These are phyloP conservation scores for Allium sativum DNA, from an alignment of 106 monocot genomes.

Conservation along the genomic window DNA sequence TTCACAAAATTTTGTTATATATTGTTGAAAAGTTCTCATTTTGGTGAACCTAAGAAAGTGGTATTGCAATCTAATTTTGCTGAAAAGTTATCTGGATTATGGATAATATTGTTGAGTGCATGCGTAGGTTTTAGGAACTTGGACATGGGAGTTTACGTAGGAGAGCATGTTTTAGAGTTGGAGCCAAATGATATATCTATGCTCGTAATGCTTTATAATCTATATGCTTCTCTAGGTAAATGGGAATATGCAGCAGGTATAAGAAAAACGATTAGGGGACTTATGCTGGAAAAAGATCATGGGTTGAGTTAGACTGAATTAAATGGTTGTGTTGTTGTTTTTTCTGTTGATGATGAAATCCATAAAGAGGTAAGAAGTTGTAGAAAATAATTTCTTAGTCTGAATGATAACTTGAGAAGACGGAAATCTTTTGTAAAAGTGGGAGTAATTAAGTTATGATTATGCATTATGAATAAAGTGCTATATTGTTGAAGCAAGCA, in stretches of 20 bases:
- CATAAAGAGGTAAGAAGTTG: slow-evolving; percentile 35
- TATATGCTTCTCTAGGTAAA: slow-evolving; percentile 60
- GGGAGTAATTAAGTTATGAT: not conserved
- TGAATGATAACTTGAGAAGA: slow-evolving; percentile 40
- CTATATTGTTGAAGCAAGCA: too few species aligned
- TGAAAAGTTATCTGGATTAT: slow-evolving; percentile 40
- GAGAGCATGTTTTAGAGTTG: slow-evolving; percentile 27
- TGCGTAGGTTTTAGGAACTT: slow-evolving; percentile 43
- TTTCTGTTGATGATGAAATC: slow-evolving; percentile 57
- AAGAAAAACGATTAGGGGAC: slow-evolving; percentile 59
- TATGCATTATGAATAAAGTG: too few species aligned
- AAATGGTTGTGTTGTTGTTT: slow-evolving; percentile 31
- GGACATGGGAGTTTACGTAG: slow-evolving; percentile 41
- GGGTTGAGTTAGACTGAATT: slow-evolving; percentile 83
- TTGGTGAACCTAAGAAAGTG: slow-evolving; percentile 58
- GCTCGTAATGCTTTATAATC: slow-evolving; percentile 66
- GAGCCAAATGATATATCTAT: slow-evolving; percentile 64
- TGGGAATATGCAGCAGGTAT: slow-evolving; percentile 55
- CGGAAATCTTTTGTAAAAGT: slow-evolving; percentile 12
- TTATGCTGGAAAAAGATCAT: slow-evolving; percentile 70
- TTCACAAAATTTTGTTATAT: too few species aligned
- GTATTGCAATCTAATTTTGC: slow-evolving; percentile 49
- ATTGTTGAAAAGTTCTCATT: too few species aligned
- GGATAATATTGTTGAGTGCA: slow-evolving; percentile 73
- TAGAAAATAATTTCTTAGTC: slow-evolving; percentile 37